Percentiles rank a stretch among this genome's conserved stretches.
Evolutionary conservation across 2,329 filamentous ascomycete species (phyloP).

Genomic region (Colletotrichum agaves): DNA sequence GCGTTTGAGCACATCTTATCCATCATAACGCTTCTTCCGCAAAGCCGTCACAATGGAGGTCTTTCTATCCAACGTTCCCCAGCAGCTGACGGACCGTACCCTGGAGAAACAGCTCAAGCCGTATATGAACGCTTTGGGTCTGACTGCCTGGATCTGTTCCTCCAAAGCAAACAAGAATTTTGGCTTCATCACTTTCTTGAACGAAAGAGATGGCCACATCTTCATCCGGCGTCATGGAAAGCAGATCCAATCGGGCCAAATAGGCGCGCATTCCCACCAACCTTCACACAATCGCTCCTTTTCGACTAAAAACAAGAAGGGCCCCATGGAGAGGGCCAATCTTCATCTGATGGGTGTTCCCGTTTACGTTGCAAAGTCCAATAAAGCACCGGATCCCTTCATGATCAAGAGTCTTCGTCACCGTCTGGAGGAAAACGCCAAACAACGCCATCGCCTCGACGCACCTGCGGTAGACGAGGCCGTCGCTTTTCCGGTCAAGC

Average conservation of each 20-base stretch:
- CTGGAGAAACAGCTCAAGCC: conserved; percentile 53
- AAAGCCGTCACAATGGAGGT: conserved; percentile 54
- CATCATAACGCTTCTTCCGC: no score
- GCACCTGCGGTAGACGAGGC: conserved; percentile 38
- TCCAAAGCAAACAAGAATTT: conserved; percentile 50
- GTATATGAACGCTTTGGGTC: conserved; percentile 52
- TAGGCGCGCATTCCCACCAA: not conserved
- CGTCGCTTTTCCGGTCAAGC: conserved; percentile 36
- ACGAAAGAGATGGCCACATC: conserved; percentile 48
- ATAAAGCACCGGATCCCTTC: conserved; percentile 47
- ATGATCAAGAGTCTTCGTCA: conserved; percentile 50
- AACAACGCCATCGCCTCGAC: conserved; percentile 37
- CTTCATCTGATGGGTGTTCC: conserved; percentile 45
- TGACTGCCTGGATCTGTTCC: conserved; percentile 55
- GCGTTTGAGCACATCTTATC: no score
- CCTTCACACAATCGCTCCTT: not conserved
- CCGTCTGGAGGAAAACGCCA: conserved; percentile 43
- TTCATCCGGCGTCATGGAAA: conserved; percentile 56
- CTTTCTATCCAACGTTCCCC: conserved; percentile 56
- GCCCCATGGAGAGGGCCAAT: conserved; percentile 41
- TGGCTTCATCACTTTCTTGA: conserved; percentile 57
- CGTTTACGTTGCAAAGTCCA: conserved; percentile 49
- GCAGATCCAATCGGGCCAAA: conserved; percentile 25
- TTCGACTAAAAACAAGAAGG: not conserved
- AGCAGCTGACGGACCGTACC: conserved; percentile 49